phyloP scores from a whole-genome alignment of 768 basidiomycete species.

The Erythrobasidium yunnanense region DNA sequence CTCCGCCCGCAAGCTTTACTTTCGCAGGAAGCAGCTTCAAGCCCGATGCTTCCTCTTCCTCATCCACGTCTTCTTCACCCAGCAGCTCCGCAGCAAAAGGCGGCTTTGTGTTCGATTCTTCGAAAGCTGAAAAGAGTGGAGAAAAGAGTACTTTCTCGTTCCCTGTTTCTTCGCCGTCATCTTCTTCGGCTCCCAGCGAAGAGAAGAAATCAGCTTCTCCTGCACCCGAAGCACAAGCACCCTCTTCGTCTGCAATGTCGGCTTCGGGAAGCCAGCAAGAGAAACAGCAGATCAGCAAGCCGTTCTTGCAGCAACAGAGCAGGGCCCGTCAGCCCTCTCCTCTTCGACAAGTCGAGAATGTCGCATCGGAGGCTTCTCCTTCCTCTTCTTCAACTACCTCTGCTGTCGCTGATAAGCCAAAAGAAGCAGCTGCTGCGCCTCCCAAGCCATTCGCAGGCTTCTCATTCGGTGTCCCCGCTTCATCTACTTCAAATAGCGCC shows the following conservation, averaged over 20 bases:
- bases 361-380: background rate
- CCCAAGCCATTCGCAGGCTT: slow-evolving; percentile 19
- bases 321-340: slow-evolving; percentile 24
- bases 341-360: slow-evolving; percentile 16
- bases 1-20: slow-evolving; percentile 13
- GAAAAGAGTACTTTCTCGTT: slow-evolving; percentile 17
- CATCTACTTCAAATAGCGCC: background rate
- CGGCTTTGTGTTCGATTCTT: slow-evolving; percentile 11
- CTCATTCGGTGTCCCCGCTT: slow-evolving; percentile 4
- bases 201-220: background rate
- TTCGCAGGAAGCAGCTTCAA: slow-evolving; percentile 23
- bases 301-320: slow-evolving; percentile 21
- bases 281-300: background rate
- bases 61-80: background rate
- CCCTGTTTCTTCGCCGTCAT: background rate
- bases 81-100: background rate
- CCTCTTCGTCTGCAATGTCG: background rate
- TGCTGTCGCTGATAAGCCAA: background rate
- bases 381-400: background rate
- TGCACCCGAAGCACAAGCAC: background rate
- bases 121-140: background rate
- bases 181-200: background rate
- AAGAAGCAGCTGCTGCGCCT: background rate
- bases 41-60: background rate
- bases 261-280: background rate